Evolutionary conservation across 1,139 yeast genomes (phyloP), one percentile per base, ranked within the genome.

Genomic region (Nakaseomyces kungkrabaensis): DNA sequence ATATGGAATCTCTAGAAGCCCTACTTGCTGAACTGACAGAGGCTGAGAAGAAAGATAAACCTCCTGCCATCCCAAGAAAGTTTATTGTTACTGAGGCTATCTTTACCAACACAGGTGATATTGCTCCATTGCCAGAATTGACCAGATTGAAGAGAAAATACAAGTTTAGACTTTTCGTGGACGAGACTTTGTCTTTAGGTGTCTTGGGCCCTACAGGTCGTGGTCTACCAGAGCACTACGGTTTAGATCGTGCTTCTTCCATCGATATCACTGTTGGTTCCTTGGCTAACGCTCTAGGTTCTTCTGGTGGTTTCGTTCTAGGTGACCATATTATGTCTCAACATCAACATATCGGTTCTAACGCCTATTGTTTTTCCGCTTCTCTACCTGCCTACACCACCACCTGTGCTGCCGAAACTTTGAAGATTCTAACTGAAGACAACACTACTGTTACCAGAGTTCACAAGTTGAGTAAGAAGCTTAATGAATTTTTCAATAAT

Each of bases 251-350:
- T 56, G 84, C 82, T 51, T 48, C 54, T 11, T 53, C 65, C 8
- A 74, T 92, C 52, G 94, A 92, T 57, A 82, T 92, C 56, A 85
- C 96, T 10, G 77, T 88, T 52, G 97, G 97, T 31, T 82, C 95
- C 3, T 71, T 92, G 74, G 95, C 96, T 10, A 76, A 76, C 43
- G 75, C 95, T 0, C 76, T 90, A 58, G 94, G 90, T n/a, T 76
- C 95, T 8, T 82, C 94, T 43, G 99, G 99, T 55, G 98, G 96
- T 0, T 92, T 88, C 68, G 92, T 96, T 65, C 87, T 87, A 27
- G 98, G 97, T 52, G 84, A 79, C 41, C 70, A 72, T 40, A 83
- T 84, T 52, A 87, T 92, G 90, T 81, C 90, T 43, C 85, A 83
- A 59, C 96, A 92, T 69, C 98, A 94, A 74, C 81, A 95, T 64